These are phyloP conservation scores for Colletotrichum gloeosporioides DNA, from an alignment of 2,329 filamentous ascomycete genomes.

Conservation along the genomic window DNA sequence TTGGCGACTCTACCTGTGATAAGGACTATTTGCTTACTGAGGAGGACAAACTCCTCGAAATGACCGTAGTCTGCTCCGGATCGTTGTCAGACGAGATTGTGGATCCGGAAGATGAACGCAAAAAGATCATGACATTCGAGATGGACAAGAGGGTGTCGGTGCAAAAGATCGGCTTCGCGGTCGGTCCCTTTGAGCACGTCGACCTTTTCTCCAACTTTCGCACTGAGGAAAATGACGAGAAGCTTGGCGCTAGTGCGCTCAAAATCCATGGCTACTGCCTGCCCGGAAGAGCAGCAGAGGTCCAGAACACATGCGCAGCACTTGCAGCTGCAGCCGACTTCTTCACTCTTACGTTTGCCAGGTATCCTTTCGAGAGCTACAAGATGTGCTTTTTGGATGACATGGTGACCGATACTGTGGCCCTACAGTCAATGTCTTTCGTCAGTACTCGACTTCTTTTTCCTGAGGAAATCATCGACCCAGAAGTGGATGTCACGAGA, in stretches of 20 bases:
- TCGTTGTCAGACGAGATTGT: slow-evolving; percentile 83
- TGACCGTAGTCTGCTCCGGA: slow-evolving; percentile 90
- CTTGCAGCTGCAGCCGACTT: slow-evolving; percentile 89
- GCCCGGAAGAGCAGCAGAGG: slow-evolving; percentile 80
- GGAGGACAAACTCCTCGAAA: slow-evolving; percentile 86
- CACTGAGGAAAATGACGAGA: slow-evolving; percentile 89
- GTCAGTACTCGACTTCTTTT: slow-evolving; percentile 88
- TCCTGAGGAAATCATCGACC: slow-evolving; percentile 84
- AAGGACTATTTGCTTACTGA: slow-evolving; percentile 58
- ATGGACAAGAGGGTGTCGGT: slow-evolving; percentile 78
- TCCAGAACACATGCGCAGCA: slow-evolving; percentile 85
- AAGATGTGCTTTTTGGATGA: slow-evolving; percentile 96
- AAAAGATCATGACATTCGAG: slow-evolving; percentile 88
- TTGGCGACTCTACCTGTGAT: slow-evolving; percentile 45
- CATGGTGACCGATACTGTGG: slow-evolving; percentile 74
- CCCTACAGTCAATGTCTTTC: slow-evolving; percentile 83
- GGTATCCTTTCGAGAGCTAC: slow-evolving; percentile 91
- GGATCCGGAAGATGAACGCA: slow-evolving; percentile 77
- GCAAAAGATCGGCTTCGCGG: slow-evolving; percentile 89
- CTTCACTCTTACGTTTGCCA: slow-evolving; percentile 86
- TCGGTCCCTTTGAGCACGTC: slow-evolving; percentile 94
- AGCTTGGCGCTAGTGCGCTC: slow-evolving; percentile 85
- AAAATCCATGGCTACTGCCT: slow-evolving; percentile 92
- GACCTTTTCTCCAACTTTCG: slow-evolving; percentile 86
- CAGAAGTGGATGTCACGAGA: slow-evolving; percentile 78